phyloP scores from a whole-genome alignment of 78 protist genomes.

The Emiliania huxleyi region DNA sequence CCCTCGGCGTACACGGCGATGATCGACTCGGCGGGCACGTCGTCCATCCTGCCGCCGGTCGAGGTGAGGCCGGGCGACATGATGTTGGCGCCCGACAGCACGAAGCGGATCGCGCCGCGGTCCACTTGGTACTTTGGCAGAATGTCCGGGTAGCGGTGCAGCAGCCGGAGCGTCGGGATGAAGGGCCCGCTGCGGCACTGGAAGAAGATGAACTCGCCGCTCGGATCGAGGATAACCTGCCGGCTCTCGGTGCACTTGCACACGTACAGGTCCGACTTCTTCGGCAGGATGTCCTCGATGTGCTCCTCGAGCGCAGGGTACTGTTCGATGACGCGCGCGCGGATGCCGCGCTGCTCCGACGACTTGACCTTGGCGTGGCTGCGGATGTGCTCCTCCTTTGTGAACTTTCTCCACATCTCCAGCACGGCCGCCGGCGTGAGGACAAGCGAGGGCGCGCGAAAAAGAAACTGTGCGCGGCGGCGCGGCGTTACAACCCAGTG shows the following conservation, averaged over 20 bases:
- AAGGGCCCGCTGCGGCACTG: conserved; percentile 58
- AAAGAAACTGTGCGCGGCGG: no score
- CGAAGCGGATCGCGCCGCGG: conserved; percentile 72
- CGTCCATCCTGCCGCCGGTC: conserved; percentile 60
- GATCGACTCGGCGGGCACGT: not conserved
- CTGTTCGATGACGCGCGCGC: conserved; percentile 32
- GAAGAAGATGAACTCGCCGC: conserved; percentile 57
- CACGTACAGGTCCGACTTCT: conserved; percentile 57
- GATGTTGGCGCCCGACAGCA: conserved; percentile 72
- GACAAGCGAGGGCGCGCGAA: no score
- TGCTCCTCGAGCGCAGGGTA: conserved; percentile 59
- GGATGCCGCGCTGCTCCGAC: conserved; percentile 64
- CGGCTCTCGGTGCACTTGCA: conserved; percentile 55
- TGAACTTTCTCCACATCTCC: not conserved
- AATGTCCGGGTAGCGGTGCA: conserved; percentile 74
- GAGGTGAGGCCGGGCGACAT: conserved; percentile 82
- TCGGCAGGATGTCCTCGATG: conserved; percentile 68
- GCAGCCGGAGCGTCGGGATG: conserved; percentile 65
- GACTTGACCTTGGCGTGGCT: conserved; percentile 41
- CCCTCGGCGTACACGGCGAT: conserved; percentile 61
- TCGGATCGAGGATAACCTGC: not conserved
- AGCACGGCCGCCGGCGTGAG: no score
- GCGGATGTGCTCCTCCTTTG: not conserved
- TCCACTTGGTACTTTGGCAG: conserved; percentile 68
- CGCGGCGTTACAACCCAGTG: no score